A percentile compares a stretch with the other conserved stretches of the same genome.
phyloP scores from a whole-genome alignment of 2,329 filamentous ascomycete species.

The Cadophora gregata region DNA sequence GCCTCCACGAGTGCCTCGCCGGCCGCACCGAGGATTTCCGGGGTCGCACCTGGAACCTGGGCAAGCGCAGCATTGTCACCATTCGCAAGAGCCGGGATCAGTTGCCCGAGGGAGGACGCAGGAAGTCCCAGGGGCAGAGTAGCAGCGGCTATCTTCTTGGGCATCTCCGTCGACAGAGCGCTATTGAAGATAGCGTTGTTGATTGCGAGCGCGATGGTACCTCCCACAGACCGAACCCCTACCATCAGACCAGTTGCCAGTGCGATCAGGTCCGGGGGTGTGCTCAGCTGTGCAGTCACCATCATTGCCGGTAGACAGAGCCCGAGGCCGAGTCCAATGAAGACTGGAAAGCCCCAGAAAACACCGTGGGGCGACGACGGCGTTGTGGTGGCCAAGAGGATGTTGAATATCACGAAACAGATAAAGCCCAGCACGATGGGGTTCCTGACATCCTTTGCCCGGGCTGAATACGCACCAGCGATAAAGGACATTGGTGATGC shows the following conservation, averaged over 20 bases:
- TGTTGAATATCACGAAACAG: constrained; percentile 19
- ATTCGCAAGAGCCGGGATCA: too few relatives aligned
- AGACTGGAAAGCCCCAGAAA: constrained; percentile 47
- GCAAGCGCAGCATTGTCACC: too few relatives aligned
- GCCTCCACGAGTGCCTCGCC: too few relatives aligned
- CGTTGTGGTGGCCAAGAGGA: constrained; percentile 42
- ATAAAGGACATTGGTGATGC: constrained; percentile 29
- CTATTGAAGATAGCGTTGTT: too few relatives aligned
- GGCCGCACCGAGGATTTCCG: too few relatives aligned
- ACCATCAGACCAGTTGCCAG: constrained; percentile 45
- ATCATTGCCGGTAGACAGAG: constrained; percentile 46
- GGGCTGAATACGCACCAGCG: constrained; percentile 38
- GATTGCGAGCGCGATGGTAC: constrained; percentile 56
- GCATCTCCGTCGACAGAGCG: too few relatives aligned
- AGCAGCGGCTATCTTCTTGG: too few relatives aligned
- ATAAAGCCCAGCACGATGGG: constrained; percentile 23
- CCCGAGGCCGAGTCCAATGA: constrained; percentile 46
- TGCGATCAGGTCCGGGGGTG: constrained; percentile 46
- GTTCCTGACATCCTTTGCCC: constrained; percentile 34
- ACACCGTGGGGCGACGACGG: constrained; percentile 29
- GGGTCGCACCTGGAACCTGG: too few relatives aligned
- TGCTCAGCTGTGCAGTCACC: constrained; percentile 48
- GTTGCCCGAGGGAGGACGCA: too few relatives aligned
- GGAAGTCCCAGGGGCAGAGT: too few relatives aligned
- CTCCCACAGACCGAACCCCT: constrained; percentile 50